A percentile compares a stretch with the other conserved stretches of the same genome.
Conservation (phyloP, 495 filamentous ascomycete genomes). For the Jackrogersella minutella region DNA sequence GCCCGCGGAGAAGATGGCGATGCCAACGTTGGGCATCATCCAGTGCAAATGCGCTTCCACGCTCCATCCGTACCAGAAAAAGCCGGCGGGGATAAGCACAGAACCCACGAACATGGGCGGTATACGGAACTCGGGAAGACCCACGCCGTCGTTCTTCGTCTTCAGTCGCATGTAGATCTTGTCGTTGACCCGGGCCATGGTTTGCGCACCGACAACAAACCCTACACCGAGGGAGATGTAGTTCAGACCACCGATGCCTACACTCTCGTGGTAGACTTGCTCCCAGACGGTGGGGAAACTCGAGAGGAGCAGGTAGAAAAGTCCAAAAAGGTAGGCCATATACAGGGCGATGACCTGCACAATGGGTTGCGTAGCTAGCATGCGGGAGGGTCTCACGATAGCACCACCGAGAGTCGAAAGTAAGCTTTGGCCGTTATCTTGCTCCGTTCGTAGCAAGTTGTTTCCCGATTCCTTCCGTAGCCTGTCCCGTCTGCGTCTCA, state of each 20-base stretch:
- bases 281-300: constrained; percentile 59
- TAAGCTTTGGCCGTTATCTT: not conserved
- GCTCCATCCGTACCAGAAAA: constrained; percentile 58
- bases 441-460: not conserved
- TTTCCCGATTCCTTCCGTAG: not conserved
- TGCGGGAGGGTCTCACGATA: constrained; percentile 59
- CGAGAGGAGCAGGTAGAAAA: constrained; percentile 54
- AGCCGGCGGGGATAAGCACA: constrained; percentile 46
- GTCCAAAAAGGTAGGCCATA: constrained; percentile 45
- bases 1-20: constrained; percentile 55
- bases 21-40: constrained; percentile 64
- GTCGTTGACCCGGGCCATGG: constrained; percentile 45
- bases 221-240: constrained; percentile 55
- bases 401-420: too few relatives aligned
- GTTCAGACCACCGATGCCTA: constrained; percentile 57
- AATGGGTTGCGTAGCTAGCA: constrained; percentile 65
- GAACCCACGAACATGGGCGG: constrained; percentile 47
- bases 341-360: constrained; percentile 53
- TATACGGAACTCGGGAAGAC: constrained; percentile 62
- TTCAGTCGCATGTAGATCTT: constrained; percentile 50
- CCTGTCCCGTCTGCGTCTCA: constrained; percentile 45
- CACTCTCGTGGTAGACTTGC: constrained; percentile 51
- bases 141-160: constrained; percentile 54
- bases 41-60: constrained; percentile 42
- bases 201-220: constrained; percentile 43